Evolutionary conservation across 2,329 filamentous ascomycete species (phyloP), one percentile per base, ranked within the genome.

Genomic region (Trichoderma pleuroti): DNA sequence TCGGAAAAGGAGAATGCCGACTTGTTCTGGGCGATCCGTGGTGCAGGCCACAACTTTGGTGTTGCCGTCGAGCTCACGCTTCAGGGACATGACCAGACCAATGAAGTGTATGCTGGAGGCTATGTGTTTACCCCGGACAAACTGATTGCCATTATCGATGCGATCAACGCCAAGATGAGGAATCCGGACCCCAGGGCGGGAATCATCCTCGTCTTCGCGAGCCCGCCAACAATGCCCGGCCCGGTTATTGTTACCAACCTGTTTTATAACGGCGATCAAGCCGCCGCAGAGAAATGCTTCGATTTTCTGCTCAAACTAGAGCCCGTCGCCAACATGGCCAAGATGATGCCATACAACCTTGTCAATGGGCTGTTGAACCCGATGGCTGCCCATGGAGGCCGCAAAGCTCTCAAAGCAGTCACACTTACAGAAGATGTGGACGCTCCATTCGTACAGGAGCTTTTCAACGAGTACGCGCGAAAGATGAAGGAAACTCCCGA

Each of bases 11-110:
- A 81, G 34, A 80, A 86, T 52, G 64, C 75, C 0, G 83, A 85
- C 68, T 77, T 86, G 1, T 86, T 85, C 76, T 85, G 82, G 81
- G 85, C 84, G 26, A 76, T 86, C 6, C 80, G 83, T 30, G 85
- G 85, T 9, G 85, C 84, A 0, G 84, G 85, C 7, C 76, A 80
- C 11, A 82, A 81, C 63, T 84, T 85, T 68, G 83, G 81, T 4
- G 79, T 84, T n/a, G 80, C 80, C 1, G 81, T 80, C 0, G 77
- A 77, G 0, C 84, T 84, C 60, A 75, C 76, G 10, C 75, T 73
- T 10, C 71, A 74, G 11, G 76, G 72, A 4, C 76, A 79, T 54
- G 72, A 68, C 1, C 80, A 81, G 66, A 74, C 70, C 2, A 71
- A 76, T 14, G 57, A 54, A 4, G 75, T 80, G 18, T 82, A 78